Conservation (phyloP, 805 yeast species). For the Candida succiphila region DNA sequence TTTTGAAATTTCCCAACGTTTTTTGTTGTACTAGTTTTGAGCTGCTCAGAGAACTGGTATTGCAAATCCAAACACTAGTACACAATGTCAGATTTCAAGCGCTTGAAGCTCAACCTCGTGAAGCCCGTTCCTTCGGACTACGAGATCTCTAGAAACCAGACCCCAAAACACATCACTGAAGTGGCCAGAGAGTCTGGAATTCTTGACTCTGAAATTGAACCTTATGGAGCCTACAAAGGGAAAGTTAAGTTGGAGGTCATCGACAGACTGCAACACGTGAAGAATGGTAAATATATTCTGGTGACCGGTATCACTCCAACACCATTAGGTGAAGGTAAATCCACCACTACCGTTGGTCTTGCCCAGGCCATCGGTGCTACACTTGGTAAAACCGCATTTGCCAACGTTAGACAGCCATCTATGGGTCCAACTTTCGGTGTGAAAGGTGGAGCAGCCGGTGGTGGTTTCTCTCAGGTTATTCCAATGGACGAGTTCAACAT, state of each 20-base stretch:
- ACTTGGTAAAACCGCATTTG: conserved; percentile 71
- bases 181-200: conserved; percentile 82
- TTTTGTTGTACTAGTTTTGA: no score
- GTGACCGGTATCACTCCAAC: conserved; percentile 99
- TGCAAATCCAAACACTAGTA: no score
- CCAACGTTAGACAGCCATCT: conserved; percentile 94
- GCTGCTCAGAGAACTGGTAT: no score
- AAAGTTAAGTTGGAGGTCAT: conserved; percentile 66
- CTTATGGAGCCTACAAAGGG: conserved; percentile 83
- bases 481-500: conserved; percentile 99
- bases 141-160: conserved; percentile 81
- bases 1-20: no score
- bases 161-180: conserved; percentile 69
- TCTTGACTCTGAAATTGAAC: conserved; percentile 68
- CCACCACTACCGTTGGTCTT: conserved; percentile 91
- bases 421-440: conserved; percentile 99
- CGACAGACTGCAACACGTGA: conserved; percentile 52
- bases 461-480: conserved; percentile 95
- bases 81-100: conserved; percentile 25
- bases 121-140: conserved; percentile 86
- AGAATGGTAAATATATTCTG: conserved; percentile 77
- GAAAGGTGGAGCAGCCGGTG: conserved; percentile 99
- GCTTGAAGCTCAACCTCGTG: conserved; percentile 24
- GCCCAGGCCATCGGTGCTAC: conserved; percentile 97
- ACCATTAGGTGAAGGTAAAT: conserved; percentile 96